Conservation (phyloP, 352 stramenopile genomes). For the Globisporangium okanoganense region DNA sequence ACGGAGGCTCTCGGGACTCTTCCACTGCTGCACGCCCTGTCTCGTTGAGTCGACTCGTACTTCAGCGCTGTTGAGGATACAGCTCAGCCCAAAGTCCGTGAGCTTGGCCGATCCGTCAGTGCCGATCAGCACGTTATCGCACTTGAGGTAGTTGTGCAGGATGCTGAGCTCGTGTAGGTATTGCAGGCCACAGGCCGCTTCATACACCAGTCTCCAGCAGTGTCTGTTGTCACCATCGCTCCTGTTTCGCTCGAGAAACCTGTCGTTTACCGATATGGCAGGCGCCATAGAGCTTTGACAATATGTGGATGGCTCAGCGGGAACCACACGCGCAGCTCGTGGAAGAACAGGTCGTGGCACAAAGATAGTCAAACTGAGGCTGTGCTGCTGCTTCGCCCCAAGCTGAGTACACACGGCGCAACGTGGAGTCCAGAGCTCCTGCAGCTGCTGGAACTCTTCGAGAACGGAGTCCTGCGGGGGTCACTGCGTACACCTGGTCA, state of each 20-base stretch:
- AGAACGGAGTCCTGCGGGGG: too few species aligned
- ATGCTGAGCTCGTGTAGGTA: constrained; percentile 4
- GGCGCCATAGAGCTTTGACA: constrained; percentile 7
- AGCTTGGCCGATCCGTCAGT: not conserved
- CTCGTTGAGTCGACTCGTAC: not conserved
- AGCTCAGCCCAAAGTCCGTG: constrained; percentile 14
- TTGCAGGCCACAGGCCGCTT: not conserved
- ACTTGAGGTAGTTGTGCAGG: constrained; percentile 10
- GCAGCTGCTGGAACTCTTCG: too few species aligned
- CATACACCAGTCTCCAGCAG: not conserved
- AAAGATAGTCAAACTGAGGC: too few species aligned
- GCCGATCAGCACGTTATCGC: constrained; percentile 10
- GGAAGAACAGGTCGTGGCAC: constrained; percentile 1
- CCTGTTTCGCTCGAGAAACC: not conserved
- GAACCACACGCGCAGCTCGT: constrained; percentile 12
- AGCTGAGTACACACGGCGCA: too few species aligned
- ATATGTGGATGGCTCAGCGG: constrained; percentile 6
- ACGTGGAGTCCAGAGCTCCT: too few species aligned
- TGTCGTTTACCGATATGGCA: not conserved
- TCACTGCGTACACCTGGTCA: not conserved
- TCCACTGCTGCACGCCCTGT: constrained; percentile 2
- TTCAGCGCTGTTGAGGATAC: constrained; percentile 3
- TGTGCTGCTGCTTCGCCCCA: too few species aligned
- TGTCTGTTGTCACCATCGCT: not conserved
- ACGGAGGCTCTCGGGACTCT: not conserved